Evolutionary conservation across 495 filamentous ascomycete species (phyloP).

Genomic region (Hypoxylon perforatum): DNA sequence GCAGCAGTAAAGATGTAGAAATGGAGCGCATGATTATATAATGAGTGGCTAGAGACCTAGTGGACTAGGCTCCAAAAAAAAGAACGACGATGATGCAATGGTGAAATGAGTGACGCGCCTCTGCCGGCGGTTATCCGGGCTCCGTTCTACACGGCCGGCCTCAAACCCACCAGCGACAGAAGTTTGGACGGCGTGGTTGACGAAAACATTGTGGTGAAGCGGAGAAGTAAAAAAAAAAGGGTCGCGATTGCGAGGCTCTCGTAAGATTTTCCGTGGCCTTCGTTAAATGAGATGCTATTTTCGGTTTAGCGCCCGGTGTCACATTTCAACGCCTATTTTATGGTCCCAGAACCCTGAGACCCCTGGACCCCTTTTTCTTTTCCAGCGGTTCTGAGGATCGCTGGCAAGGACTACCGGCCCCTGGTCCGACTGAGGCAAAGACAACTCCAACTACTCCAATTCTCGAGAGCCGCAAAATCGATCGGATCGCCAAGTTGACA

Average conservation of each 20-base stretch:
- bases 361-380: constrained; percentile 4
- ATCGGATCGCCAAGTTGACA: neutral
- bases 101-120: constrained; percentile 31
- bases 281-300: constrained; percentile 35
- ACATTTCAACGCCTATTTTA: constrained; percentile 5
- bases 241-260: constrained; percentile 21
- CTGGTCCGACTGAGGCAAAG: neutral
- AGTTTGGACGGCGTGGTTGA: constrained; percentile 13
- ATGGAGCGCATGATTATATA: constrained; percentile 26
- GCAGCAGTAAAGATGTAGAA: constrained; percentile 27
- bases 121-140: constrained; percentile 17
- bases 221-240: constrained; percentile 1
- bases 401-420: no score
- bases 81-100: constrained; percentile 17
- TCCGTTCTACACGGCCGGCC: constrained; percentile 21
- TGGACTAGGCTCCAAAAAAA: constrained; percentile 5
- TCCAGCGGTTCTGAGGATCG: neutral
- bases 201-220: constrained; percentile 18
- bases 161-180: constrained; percentile 19
- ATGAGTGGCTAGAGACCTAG: constrained; percentile 18
- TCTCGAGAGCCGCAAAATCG: no score
- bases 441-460: neutral
- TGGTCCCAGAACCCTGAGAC: neutral
- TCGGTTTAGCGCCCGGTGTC: constrained; percentile 27
- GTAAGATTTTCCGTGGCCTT: constrained; percentile 27